A percentile compares a stretch with the other conserved stretches of the same genome.
These are phyloP conservation scores for Corylus avellana DNA, from an alignment of 306 rosid genomes.

Conservation along the genomic window DNA sequence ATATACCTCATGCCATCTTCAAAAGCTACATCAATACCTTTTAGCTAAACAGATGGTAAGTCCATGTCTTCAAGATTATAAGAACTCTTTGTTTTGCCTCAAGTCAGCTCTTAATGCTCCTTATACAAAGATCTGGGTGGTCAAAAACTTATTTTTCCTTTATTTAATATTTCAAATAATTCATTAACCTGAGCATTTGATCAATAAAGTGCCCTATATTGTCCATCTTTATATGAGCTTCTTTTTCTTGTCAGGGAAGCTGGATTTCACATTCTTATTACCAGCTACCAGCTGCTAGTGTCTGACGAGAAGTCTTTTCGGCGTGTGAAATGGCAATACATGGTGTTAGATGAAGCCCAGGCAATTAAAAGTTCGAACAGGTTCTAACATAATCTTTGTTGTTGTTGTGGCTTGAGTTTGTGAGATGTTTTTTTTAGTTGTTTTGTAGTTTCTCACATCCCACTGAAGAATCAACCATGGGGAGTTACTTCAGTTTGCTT, in stretches of 20 bases:
- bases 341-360: conserved; percentile 99
- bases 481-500: not conserved
- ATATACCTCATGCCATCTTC: not conserved
- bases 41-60: not conserved
- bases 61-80: not conserved
- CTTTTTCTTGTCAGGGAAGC: conserved; percentile 67
- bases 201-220: not conserved
- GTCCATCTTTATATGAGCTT: conserved; percentile 11
- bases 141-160: not conserved
- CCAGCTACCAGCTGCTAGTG: conserved; percentile 95
- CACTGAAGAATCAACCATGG: not conserved
- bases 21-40: not conserved
- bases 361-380: conserved; percentile 94
- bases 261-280: conserved; percentile 90
- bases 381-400: conserved; percentile 41
- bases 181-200: not conserved
- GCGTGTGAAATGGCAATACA: conserved; percentile 98
- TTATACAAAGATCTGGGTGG: not conserved
- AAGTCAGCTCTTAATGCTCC: not conserved
- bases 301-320: conserved; percentile 83
- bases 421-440: conserved; percentile 18
- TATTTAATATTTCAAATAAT: not conserved
- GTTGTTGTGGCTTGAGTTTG: conserved; percentile 11
- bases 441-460: not conserved
- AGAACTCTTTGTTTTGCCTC: not conserved